Evolutionary conservation across 1,139 yeast species (phyloP).

Genomic region (Komagataea norvegica): DNA sequence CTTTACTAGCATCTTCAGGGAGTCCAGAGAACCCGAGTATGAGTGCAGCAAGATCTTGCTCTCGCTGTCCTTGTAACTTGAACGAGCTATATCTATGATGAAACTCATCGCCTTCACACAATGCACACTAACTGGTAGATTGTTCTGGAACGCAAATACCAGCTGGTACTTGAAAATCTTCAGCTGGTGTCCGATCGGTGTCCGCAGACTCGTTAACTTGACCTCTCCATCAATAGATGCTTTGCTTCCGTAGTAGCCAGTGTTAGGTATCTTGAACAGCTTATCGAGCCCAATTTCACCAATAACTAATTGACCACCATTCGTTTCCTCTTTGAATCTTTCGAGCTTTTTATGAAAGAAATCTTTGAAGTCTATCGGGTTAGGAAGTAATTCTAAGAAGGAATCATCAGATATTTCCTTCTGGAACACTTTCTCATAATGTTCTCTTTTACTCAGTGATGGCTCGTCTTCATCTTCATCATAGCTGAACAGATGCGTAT

Average conservation of each 20-base stretch:
- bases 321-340: slow-evolving; percentile 12
- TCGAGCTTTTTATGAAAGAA: slow-evolving; percentile 31
- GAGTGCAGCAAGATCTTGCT: slow-evolving; percentile 11
- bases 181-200: slow-evolving; percentile 61
- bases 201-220: slow-evolving; percentile 42
- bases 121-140: slow-evolving; percentile 67
- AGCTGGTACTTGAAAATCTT: slow-evolving; percentile 48
- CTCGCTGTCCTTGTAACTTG: slow-evolving; percentile 16
- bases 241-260: slow-evolving; percentile 47
- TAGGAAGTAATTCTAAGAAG: slow-evolving; percentile 51
- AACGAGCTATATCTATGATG: slow-evolving; percentile 37
- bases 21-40: slow-evolving; percentile 12
- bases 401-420: slow-evolving; percentile 32
- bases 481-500: slow-evolving; percentile 54
- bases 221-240: slow-evolving; percentile 7
- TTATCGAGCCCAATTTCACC: slow-evolving; percentile 93
- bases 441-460: slow-evolving; percentile 35
- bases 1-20: slow-evolving; percentile 8
- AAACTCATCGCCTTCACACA: slow-evolving; percentile 76
- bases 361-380: slow-evolving; percentile 45
- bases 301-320: slow-evolving; percentile 30
- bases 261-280: slow-evolving; percentile 59
- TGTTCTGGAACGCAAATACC: slow-evolving; percentile 43
- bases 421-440: slow-evolving; percentile 46
- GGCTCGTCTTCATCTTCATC: slow-evolving; percentile 17